Percentiles rank a stretch among this genome's conserved stretches.
Evolutionary conservation across 2,329 filamentous ascomycete species (phyloP).

Genomic region (Cytospora piceicola): DNA sequence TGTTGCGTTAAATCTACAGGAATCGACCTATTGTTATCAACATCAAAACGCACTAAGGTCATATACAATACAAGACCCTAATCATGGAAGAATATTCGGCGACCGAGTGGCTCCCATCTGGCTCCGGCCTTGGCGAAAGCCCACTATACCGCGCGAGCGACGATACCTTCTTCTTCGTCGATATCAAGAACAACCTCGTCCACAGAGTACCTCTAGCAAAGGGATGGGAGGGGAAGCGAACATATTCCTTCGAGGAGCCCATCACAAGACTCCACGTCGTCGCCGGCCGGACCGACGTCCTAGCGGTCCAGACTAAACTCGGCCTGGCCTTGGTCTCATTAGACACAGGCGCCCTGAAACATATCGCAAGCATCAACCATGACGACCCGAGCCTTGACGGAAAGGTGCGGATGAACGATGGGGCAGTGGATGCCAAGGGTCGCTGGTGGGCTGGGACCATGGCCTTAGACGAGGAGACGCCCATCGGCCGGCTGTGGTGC

Average conservation of each 20-base stretch:
- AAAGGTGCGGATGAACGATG: slow-evolving; percentile 36
- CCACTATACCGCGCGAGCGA: slow-evolving; percentile 35
- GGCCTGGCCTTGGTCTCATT: slow-evolving; percentile 33
- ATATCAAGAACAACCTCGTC: slow-evolving; percentile 35
- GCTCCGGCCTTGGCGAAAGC: slow-evolving; percentile 34
- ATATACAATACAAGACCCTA: neutral
- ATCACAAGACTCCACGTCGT: slow-evolving; percentile 34
- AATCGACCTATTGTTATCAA: neutral
- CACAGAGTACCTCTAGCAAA: slow-evolving; percentile 31
- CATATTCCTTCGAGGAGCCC: slow-evolving; percentile 30
- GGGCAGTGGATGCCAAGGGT: slow-evolving; percentile 33
- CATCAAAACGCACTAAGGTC: neutral
- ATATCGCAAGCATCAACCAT: slow-evolving; percentile 30
- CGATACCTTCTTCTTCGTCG: slow-evolving; percentile 36
- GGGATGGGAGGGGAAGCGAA: slow-evolving; percentile 30
- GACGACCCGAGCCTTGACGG: slow-evolving; percentile 29
- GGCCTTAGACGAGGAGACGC: slow-evolving; percentile 34
- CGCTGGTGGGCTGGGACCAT: slow-evolving; percentile 36
- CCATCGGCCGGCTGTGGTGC: slow-evolving; percentile 35
- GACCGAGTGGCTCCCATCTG: slow-evolving; percentile 35
- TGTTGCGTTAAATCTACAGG: neutral
- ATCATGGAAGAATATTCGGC: slow-evolving; percentile 35
- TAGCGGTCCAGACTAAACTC: slow-evolving; percentile 34
- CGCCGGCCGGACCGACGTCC: slow-evolving; percentile 29
- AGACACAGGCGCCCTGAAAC: slow-evolving; percentile 30